Base-by-base conservation (phyloP, 108 stramenopile species). In the Cyclostephanos tholiformis region DNA sequence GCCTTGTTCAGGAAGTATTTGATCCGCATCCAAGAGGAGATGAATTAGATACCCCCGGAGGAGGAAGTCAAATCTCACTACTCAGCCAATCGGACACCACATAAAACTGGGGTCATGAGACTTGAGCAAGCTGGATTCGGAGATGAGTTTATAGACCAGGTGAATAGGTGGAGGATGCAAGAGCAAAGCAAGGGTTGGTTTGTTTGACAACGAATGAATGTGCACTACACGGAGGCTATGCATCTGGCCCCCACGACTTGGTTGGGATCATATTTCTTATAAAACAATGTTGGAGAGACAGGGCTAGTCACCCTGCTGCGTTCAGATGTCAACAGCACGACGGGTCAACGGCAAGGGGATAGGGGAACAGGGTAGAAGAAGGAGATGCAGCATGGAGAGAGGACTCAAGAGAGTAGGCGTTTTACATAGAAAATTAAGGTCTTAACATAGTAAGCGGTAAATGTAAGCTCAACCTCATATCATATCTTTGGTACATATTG, bases 211-310 rank as follows among this genome's bases (percentile, higher is more conserved):
- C 27, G 32, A 0, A 67, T 67, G 66, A 19, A 20, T 16, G 25
- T 17, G 19, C 66, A 67, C 50, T 72, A 72, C 27, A 22, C 71
- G 0, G 43, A 52, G 4, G 71, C 71, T 0, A 43, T 60, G 4
- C 38, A n/a, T 0, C 17, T 62, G 20, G 49, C 49, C 39, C 61
- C 71, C 12, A 52, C 41, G n/a, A 72, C 71, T 26, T 72, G 71
- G 71, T 23, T 58, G n/a, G 50, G 36, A 22, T 72, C 71, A 10
- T 39, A 63, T 63, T 60, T 59, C 60, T 44, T 72, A 35, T 72
- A 72, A 36, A 36, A n/a, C n/a, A n/a, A n/a, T n/a, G n/a, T n/a
- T n/a, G n/a, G n/a, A n/a, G n/a, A n/a, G n/a, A n/a, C n/a, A n/a
- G n/a, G n/a, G n/a, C n/a, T n/a, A n/a, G n/a, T n/a, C n/a, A n/a